These are phyloP conservation scores for Bolboschoenoplectus hybrid DNA, from an alignment of 202 grass and related monocot genomes.

Conservation along the genomic window DNA sequence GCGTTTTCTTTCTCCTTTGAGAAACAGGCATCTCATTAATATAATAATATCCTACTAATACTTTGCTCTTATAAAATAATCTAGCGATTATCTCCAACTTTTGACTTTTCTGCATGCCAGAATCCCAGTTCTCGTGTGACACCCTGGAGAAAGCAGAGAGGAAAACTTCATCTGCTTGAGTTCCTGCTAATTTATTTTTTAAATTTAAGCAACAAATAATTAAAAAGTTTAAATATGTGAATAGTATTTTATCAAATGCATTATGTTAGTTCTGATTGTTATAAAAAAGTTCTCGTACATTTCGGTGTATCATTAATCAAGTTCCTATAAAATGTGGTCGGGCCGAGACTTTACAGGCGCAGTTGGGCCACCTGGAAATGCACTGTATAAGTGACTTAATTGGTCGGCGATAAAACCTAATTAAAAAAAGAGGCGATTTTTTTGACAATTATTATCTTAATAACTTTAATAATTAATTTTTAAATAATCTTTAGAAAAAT, in stretches of 20 bases:
- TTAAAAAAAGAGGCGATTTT: too few species aligned
- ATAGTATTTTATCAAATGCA: not conserved
- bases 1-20: not conserved
- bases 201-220: not conserved
- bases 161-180: too few species aligned
- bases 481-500: too few species aligned
- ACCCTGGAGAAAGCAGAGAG: too few species aligned
- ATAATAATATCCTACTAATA: too few species aligned
- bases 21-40: not conserved
- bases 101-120: too few species aligned
- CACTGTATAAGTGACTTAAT: not conserved
- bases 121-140: too few species aligned
- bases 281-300: not conserved
- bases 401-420: not conserved
- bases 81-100: too few species aligned
- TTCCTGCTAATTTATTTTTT: too few species aligned
- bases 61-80: too few species aligned
- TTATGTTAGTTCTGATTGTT: not conserved
- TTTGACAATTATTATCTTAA: too few species aligned
- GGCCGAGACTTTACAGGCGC: not conserved
- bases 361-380: not conserved
- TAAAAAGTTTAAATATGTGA: not conserved
- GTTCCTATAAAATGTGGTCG: not conserved
- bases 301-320: not conserved
- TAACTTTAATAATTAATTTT: too few species aligned